Evolutionary conservation across 352 stramenopile species (phyloP).

Genomic region (Elongisporangium anandrum): DNA sequence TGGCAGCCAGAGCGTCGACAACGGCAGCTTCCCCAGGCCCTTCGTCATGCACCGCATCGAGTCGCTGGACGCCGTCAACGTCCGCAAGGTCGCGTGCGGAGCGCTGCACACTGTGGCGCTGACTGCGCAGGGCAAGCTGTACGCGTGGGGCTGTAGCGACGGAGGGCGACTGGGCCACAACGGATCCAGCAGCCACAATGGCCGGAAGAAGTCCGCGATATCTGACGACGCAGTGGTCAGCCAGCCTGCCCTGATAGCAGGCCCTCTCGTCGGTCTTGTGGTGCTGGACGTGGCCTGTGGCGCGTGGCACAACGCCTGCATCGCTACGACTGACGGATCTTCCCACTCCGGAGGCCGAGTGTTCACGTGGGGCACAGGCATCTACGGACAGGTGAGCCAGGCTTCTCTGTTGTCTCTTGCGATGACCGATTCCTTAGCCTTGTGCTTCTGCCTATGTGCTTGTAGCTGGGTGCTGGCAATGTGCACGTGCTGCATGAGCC

Average conservation of each 20-base stretch:
- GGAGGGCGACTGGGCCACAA: conserved; percentile 56
- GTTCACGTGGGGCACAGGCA: conserved; percentile 69
- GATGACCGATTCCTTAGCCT: background rate
- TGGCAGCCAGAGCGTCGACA: background rate
- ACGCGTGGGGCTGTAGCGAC: conserved; percentile 93
- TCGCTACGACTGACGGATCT: conserved; percentile 20
- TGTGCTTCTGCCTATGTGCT: background rate
- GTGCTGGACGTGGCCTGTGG: conserved; percentile 63
- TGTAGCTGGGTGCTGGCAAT: conserved; percentile 42
- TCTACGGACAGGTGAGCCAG: conserved; percentile 48
- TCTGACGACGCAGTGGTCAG: conserved; percentile 2
- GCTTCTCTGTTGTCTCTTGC: background rate
- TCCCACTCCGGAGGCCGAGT: conserved; percentile 21
- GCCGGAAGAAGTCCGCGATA: conserved; percentile 7
- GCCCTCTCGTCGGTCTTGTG: conserved; percentile 21
- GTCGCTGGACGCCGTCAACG: conserved; percentile 30
- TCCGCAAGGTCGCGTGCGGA: conserved; percentile 86
- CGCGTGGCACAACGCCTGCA: conserved; percentile 69
- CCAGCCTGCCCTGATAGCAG: conserved; percentile 30
- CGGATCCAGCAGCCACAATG: conserved; percentile 1
- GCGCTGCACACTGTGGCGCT: conserved; percentile 90
- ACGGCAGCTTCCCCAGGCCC: conserved; percentile 37
- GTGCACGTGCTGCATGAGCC: conserved; percentile 44
- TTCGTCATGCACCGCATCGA: conserved; percentile 58
- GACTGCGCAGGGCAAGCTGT: conserved; percentile 83